These are phyloP conservation scores for Phytophthora sansomeana DNA, from an alignment of 352 stramenopile species.

Conservation along the genomic window DNA sequence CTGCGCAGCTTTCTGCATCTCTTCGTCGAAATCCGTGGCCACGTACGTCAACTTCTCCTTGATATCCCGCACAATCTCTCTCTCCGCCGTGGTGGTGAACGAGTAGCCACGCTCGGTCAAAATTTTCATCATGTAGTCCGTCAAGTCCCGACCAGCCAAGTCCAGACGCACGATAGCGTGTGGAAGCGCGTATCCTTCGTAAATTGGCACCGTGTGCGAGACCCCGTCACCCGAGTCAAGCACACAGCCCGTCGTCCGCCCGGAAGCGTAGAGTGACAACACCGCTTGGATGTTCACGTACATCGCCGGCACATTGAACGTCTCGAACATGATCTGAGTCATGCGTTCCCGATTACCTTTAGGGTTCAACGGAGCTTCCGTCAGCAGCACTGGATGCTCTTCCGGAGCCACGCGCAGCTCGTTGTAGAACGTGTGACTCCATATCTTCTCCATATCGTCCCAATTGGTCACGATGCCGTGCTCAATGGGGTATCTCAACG, in stretches of 20 bases:
- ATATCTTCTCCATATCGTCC: slow-evolving; percentile 99
- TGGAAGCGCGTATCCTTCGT: slow-evolving; percentile 95
- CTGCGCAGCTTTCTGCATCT: slow-evolving; percentile 91
- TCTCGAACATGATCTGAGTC: slow-evolving; percentile 98
- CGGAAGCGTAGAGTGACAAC: slow-evolving; percentile 95
- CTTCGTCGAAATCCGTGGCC: slow-evolving; percentile 93
- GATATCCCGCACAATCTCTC: slow-evolving; percentile 96
- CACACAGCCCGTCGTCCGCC: slow-evolving; percentile 95
- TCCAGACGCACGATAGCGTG: slow-evolving; percentile 96
- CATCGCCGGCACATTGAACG: slow-evolving; percentile 93
- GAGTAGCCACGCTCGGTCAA: slow-evolving; percentile 95
- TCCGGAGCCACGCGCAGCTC: slow-evolving; percentile 95
- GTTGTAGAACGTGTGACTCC: slow-evolving; percentile 99
- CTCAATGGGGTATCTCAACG: slow-evolving; percentile 98
- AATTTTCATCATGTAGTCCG: slow-evolving; percentile 98
- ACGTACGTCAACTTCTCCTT: slow-evolving; percentile 98
- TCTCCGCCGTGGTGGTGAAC: slow-evolving; percentile 94
- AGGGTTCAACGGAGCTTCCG: slow-evolving; percentile 95
- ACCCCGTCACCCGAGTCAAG: slow-evolving; percentile 95
- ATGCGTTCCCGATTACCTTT: slow-evolving; percentile 93
- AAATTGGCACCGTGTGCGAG: slow-evolving; percentile 96
- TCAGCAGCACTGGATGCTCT: slow-evolving; percentile 96
- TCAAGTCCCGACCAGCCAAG: slow-evolving; percentile 94
- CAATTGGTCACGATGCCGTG: slow-evolving; percentile 99
- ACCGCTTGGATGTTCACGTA: slow-evolving; percentile 96